These are phyloP conservation scores for Inonotus hispidus DNA, from an alignment of 1,284 basidiomycete species.

Conservation along the genomic window DNA sequence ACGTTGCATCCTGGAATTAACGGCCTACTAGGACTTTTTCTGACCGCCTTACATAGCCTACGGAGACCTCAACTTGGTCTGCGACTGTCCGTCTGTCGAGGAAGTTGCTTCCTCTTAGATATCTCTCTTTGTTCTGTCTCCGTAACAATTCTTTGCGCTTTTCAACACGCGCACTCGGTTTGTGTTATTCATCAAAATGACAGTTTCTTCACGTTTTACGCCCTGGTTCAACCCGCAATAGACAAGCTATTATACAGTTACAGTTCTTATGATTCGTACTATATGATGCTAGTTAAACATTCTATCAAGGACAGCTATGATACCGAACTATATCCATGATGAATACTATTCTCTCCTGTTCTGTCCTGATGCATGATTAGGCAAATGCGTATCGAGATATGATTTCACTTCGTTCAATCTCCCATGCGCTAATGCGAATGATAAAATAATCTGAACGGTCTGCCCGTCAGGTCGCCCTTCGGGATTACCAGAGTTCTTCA, in stretches of 20 bases:
- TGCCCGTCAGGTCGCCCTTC: conserved; percentile 38
- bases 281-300: background rate
- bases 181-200: background rate
- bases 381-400: conserved; percentile 11
- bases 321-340: background rate
- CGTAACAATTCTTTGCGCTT: conserved; percentile 23
- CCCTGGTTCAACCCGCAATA: conserved; percentile 12
- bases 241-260: background rate
- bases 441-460: conserved; percentile 46
- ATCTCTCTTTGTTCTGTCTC: background rate
- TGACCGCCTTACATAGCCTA: conserved; percentile 47
- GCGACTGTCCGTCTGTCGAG: conserved; percentile 87
- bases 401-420: conserved; percentile 41
- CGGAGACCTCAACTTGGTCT: conserved; percentile 81
- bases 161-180: conserved; percentile 12
- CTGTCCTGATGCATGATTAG: background rate
- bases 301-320: background rate
- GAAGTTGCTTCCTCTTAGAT: conserved; percentile 35
- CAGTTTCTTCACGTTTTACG: background rate
- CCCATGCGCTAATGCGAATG: conserved; percentile 42
- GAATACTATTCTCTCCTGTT: background rate
- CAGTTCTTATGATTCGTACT: background rate
- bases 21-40: background rate
- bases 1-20: conserved; percentile 27
- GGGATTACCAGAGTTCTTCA: conserved; percentile 44